A percentile compares a stretch with the other conserved stretches of the same genome.
Evolutionary conservation across 1,284 basidiomycete genomes (phyloP).

Genomic region (Veloboletus limbatus): DNA sequence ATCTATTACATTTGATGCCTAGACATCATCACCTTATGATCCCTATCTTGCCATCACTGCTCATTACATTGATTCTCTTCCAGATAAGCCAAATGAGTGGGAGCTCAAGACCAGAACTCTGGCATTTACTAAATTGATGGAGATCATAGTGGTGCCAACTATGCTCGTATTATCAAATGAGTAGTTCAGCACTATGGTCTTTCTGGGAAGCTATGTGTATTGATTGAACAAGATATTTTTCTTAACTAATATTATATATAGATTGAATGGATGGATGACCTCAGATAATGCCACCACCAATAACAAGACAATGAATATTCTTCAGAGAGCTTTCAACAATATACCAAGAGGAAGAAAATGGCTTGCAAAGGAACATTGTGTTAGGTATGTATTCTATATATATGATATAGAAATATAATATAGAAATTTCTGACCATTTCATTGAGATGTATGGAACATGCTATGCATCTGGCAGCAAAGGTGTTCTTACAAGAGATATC

Average conservation of each 20-base stretch:
- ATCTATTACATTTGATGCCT: background rate
- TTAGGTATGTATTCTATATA: background rate
- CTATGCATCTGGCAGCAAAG: background rate
- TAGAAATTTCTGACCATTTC: background rate
- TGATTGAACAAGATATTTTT: no score
- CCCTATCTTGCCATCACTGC: background rate
- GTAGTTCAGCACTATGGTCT: background rate
- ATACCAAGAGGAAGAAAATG: background rate
- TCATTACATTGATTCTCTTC: background rate
- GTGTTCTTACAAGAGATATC: background rate
- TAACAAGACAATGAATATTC: background rate
- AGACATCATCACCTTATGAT: background rate
- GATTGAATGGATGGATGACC: background rate
- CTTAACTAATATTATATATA: no score
- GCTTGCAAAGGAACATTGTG: background rate
- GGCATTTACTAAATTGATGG: background rate
- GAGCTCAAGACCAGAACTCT: background rate
- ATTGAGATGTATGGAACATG: background rate
- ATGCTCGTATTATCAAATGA: background rate
- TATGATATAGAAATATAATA: no score
- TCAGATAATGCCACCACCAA: conserved; percentile 1
- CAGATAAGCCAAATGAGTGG: background rate
- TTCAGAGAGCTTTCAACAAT: background rate
- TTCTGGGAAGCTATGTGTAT: no score
- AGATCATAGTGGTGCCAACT: background rate